Evolutionary conservation across 371 early-diverging fungal genomes (phyloP).

Genomic region (Rhizopus arrhizus): DNA sequence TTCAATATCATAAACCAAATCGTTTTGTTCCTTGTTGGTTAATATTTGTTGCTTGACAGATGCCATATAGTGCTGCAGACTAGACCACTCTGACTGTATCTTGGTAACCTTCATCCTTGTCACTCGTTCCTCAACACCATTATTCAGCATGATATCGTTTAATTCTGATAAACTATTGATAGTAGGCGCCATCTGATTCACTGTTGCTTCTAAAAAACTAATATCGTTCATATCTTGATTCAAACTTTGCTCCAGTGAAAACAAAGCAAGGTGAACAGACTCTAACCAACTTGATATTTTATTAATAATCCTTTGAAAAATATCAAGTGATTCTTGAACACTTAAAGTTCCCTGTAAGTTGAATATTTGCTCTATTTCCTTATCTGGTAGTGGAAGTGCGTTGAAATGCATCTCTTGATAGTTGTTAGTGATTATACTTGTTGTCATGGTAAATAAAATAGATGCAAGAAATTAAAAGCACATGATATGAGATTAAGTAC

Average conservation of each 20-base stretch:
- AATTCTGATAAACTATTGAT: slow-evolving; percentile 51
- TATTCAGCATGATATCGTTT: slow-evolving; percentile 40
- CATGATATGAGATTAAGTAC: too few species aligned
- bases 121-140: slow-evolving; percentile 30
- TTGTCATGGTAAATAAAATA: too few species aligned
- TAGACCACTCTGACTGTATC: slow-evolving; percentile 54
- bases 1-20: slow-evolving; percentile 32
- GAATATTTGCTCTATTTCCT: slow-evolving; percentile 33
- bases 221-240: slow-evolving; percentile 15
- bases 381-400: slow-evolving; percentile 32
- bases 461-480: too few species aligned
- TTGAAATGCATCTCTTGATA: neutral
- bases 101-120: slow-evolving; percentile 34
- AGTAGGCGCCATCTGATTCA: slow-evolving; percentile 55
- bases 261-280: slow-evolving; percentile 56
- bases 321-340: slow-evolving; percentile 35
- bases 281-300: slow-evolving; percentile 55
- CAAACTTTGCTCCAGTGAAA: slow-evolving; percentile 52
- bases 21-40: slow-evolving; percentile 24
- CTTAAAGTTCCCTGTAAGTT: slow-evolving; percentile 44
- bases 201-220: slow-evolving; percentile 36
- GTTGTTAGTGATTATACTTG: too few species aligned
- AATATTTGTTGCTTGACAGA: slow-evolving; percentile 40
- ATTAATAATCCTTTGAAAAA: slow-evolving; percentile 36
- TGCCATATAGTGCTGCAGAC: slow-evolving; percentile 44